Percentiles rank a stretch among this genome's conserved stretches.
These are phyloP conservation scores for Stagonosporopsis chrysanthemi DNA, from an alignment of 2,329 filamentous ascomycete species.

Conservation along the genomic window DNA sequence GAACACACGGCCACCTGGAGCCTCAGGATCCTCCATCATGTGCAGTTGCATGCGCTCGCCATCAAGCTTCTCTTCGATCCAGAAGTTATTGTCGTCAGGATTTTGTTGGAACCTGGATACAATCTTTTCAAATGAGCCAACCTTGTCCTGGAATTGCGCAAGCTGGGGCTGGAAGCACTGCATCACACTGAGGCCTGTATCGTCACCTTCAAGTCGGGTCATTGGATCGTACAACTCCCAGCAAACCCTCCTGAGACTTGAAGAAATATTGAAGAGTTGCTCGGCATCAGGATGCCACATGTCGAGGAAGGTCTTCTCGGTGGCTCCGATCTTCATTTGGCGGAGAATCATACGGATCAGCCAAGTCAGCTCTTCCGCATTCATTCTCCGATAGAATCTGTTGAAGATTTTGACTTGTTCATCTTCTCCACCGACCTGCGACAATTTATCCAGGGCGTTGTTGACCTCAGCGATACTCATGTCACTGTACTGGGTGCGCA, in stretches of 20 bases:
- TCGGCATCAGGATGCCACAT: slow-evolving; percentile 63
- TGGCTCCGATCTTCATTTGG: slow-evolving; percentile 77
- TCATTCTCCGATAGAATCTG: slow-evolving; percentile 89
- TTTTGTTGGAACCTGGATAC: slow-evolving; percentile 71
- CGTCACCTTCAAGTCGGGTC: slow-evolving; percentile 75
- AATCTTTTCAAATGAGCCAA: slow-evolving; percentile 75
- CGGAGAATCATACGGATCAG: slow-evolving; percentile 90
- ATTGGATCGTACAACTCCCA: slow-evolving; percentile 86
- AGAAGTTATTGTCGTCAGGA: slow-evolving; percentile 79
- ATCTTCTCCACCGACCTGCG: slow-evolving; percentile 78
- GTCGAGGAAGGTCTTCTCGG: slow-evolving; percentile 87
- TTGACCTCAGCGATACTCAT: slow-evolving; percentile 94
- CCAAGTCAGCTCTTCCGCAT: slow-evolving; percentile 92
- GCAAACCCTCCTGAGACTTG: slow-evolving; percentile 86
- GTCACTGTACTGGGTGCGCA: slow-evolving; percentile 74
- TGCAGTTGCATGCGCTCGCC: slow-evolving; percentile 98
- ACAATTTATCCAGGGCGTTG: slow-evolving; percentile 78
- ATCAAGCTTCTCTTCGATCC: slow-evolving; percentile 98
- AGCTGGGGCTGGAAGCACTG: slow-evolving; percentile 96
- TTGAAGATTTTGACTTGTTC: slow-evolving; percentile 83
- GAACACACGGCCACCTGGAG: slow-evolving; percentile 76
- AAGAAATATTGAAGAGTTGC: slow-evolving; percentile 82
- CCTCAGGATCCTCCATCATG: slow-evolving; percentile 74
- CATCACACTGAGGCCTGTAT: slow-evolving; percentile 81
- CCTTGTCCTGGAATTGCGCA: slow-evolving; percentile 85